A percentile compares a stretch with the other conserved stretches of the same genome.
Conservation (phyloP, 2,329 filamentous ascomycete species). For the Phoma sp. region DNA sequence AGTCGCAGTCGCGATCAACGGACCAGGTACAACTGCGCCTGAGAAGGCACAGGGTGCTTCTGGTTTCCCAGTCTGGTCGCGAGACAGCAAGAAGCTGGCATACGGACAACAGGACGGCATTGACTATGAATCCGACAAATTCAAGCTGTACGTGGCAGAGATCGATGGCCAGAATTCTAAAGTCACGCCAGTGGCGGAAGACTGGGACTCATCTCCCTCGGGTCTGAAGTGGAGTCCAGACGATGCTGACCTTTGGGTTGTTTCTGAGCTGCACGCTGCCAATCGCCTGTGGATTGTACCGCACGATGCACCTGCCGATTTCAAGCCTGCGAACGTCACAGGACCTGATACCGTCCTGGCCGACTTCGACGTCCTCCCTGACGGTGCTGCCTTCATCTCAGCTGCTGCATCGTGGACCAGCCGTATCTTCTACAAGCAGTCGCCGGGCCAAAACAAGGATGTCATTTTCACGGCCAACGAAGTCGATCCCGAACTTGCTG, state of each 20-base stretch:
- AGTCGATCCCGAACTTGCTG: conserved; percentile 68
- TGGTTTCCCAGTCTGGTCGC: conserved; percentile 72
- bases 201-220: conserved; percentile 44
- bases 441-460: conserved; percentile 41
- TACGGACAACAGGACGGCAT: conserved; percentile 75
- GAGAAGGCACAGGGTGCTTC: conserved; percentile 66
- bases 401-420: conserved; percentile 40
- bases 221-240: conserved; percentile 38
- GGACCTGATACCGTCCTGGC: conserved; percentile 48
- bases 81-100: conserved; percentile 71
- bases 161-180: conserved; percentile 37
- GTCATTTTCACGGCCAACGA: conserved; percentile 66
- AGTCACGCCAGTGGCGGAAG: conserved; percentile 36
- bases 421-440: conserved; percentile 40
- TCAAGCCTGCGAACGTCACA: conserved; percentile 49
- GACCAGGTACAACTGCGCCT: conserved; percentile 38
- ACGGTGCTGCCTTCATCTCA: conserved; percentile 57
- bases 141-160: conserved; percentile 54
- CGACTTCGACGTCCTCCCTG: conserved; percentile 62
- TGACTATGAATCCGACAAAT: conserved; percentile 78
- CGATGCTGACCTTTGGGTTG: conserved; percentile 40
- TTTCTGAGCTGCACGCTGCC: conserved; percentile 40
- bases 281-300: conserved; percentile 64
- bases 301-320: conserved; percentile 61
- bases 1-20: conserved; percentile 40